phyloP scores from a whole-genome alignment of 2,329 filamentous ascomycete species.

The Arthrinium puccinioides region DNA sequence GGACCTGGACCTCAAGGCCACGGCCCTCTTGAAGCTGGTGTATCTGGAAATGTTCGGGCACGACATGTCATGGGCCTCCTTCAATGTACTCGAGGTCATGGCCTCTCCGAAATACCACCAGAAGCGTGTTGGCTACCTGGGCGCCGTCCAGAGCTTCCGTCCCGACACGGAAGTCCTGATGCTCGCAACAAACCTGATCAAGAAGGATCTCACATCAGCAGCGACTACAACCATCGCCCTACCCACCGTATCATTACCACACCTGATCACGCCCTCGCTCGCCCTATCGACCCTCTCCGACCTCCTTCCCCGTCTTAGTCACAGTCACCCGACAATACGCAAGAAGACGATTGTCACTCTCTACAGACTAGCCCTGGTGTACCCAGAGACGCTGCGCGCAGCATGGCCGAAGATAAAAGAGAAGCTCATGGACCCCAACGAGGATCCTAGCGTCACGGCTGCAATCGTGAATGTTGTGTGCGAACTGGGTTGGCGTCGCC shows the following conservation, averaged over 20 bases:
- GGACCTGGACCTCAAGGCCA: slow-evolving; percentile 97
- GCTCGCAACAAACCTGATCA: slow-evolving; percentile 92
- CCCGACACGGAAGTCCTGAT: slow-evolving; percentile 95
- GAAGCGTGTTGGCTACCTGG: slow-evolving; percentile 91
- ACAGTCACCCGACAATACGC: slow-evolving; percentile 76
- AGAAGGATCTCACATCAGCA: slow-evolving; percentile 80
- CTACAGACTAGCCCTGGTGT: slow-evolving; percentile 90
- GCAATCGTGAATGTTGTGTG: slow-evolving; percentile 96
- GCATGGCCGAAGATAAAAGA: slow-evolving; percentile 99
- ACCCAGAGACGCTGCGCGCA: slow-evolving; percentile 83
- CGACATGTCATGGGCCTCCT: slow-evolving; percentile 99
- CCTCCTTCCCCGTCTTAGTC: slow-evolving; percentile 75
- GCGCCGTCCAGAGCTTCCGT: slow-evolving; percentile 91
- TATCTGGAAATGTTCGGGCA: slow-evolving; percentile 99
- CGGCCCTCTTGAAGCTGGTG: slow-evolving; percentile 87
- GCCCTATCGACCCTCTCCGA: slow-evolving; percentile 85
- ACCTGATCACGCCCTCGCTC: slow-evolving; percentile 87
- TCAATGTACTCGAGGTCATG: slow-evolving; percentile 98
- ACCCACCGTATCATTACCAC: slow-evolving; percentile 83
- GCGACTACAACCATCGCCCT: slow-evolving; percentile 73
- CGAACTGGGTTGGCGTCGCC: slow-evolving; percentile 88
- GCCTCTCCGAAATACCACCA: slow-evolving; percentile 90
- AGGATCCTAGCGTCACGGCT: slow-evolving; percentile 89
- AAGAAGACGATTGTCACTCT: slow-evolving; percentile 96
- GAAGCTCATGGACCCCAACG: slow-evolving; percentile 77